Base-by-base conservation (phyloP, 164 flowering plant genomes). In the Nelumbo lutea region DNA sequence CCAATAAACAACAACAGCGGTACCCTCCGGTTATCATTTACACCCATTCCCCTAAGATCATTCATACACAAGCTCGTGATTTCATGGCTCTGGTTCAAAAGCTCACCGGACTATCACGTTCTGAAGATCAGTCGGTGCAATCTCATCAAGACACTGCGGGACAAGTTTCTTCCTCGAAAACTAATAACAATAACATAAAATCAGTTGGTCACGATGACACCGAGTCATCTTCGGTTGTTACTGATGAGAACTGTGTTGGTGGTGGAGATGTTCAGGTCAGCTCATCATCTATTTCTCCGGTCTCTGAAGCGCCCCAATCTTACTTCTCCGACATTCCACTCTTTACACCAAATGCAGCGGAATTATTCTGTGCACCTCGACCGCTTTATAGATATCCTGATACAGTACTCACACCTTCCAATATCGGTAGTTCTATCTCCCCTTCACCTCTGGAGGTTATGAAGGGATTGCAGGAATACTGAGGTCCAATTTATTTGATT, bases 81-180 rank as follows among this genome's bases (percentile, higher is more conserved):
- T 89, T 89, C 86, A 89, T 83, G 95, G 86, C 87, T 11, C 66
- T 89, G 70, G 92, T 89, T 14, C 92, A 89, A 61, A 86, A 77
- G 66, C 88, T 87, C 62, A 87, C 95, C 0, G 91, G 91, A 0
- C 51, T 79, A 8, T 76, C 83, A 1, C 70, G 69, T 15, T 48
- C 83, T 14, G 69, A 77, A 1, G 68, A 56, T 13, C 58, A 14
- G 6, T 41, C 27, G 53, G 61, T 27, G 9, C 27, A 51, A 2
- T 64, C 56, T 15, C 60, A 3, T 1, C 66, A 1, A 14, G 61
- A 7, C 1, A 39, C 42, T 4, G 39, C 9, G 13, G n/a, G 4
- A 0, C 14, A 10, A 13, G 41, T 7, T 5, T 9, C 59, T 44
- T 66, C 59, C 39, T 47, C 70, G 9, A 8, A 38, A 7, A 59